phyloP scores from a whole-genome alignment of 768 basidiomycete species.

The Chiua virens region DNA sequence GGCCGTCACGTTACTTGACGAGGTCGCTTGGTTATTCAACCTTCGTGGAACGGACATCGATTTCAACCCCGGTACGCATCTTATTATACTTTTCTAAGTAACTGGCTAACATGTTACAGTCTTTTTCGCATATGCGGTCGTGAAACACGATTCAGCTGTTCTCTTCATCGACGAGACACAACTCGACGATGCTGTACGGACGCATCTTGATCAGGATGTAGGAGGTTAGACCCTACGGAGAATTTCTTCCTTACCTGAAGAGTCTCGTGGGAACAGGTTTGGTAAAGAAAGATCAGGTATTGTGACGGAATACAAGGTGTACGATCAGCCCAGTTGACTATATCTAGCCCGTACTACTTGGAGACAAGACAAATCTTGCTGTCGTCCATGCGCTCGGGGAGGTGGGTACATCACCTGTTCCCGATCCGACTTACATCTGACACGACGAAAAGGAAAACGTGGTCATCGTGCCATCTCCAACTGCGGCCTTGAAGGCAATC shows the following conservation, averaged over 20 bases:
- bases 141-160: constrained; percentile 55
- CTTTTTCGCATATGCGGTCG: constrained; percentile 89
- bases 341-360: constrained; percentile 69
- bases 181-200: constrained; percentile 39
- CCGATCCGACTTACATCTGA: background rate
- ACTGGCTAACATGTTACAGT: constrained; percentile 42
- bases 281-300: constrained; percentile 34
- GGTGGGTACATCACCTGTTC: constrained; percentile 35
- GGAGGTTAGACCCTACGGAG: constrained; percentile 69
- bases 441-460: constrained; percentile 51
- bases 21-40: constrained; percentile 94
- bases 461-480: constrained; percentile 62
- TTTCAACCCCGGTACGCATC: constrained; percentile 66
- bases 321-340: background rate
- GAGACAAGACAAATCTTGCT: constrained; percentile 77
- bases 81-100: background rate
- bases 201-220: constrained; percentile 57
- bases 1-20: constrained; percentile 88
- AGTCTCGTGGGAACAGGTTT: constrained; percentile 40
- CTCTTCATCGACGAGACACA: constrained; percentile 68
- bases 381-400: constrained; percentile 78
- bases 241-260: constrained; percentile 64
- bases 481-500: constrained; percentile 77
- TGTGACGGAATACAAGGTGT: constrained; percentile 3
- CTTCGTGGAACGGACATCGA: constrained; percentile 90